Evolutionary conservation across 495 filamentous ascomycete species (phyloP).

Genomic region (Aspergillus homomorphus): DNA sequence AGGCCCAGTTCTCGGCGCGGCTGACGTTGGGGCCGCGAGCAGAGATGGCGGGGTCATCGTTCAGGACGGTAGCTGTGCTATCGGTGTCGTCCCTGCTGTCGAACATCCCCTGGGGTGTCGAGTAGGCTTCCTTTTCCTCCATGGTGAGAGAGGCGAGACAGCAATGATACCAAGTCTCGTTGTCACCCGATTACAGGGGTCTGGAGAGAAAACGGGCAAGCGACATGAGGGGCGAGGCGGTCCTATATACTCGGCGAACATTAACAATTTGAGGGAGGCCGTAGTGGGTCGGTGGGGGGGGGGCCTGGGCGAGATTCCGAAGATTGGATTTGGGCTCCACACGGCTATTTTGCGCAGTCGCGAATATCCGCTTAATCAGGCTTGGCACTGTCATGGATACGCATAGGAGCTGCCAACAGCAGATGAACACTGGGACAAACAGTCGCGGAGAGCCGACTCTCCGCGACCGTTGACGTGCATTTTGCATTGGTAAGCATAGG

Average conservation of each 20-base stretch:
- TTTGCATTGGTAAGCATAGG: not conserved
- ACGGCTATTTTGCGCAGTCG: not conserved
- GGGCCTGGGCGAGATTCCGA: not conserved
- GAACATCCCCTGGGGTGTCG: constrained; percentile 12
- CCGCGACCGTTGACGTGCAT: not conserved
- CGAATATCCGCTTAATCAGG: not conserved
- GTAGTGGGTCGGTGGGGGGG: not conserved
- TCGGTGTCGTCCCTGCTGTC: constrained; percentile 30
- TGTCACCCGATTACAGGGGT: not conserved
- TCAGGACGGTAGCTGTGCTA: constrained; percentile 28
- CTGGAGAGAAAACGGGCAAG: not conserved
- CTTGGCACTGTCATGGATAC: no score
- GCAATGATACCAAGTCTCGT: not conserved
- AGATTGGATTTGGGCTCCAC: not conserved
- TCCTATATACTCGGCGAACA: not conserved
- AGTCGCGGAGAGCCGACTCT: no score
- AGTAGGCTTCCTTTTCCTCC: constrained; percentile 23
- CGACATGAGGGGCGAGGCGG: constrained; percentile 2
- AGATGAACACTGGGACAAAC: not conserved
- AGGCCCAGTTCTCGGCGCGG: constrained; percentile 39
- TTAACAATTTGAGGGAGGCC: not conserved
- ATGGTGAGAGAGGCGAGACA: constrained; percentile 16
- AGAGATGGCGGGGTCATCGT: constrained; percentile 23
- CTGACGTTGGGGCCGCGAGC: constrained; percentile 13
- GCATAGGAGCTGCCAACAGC: not conserved